These are phyloP conservation scores for Vanrija sp. DNA, from an alignment of 1,284 basidiomycete species.

Conservation along the genomic window DNA sequence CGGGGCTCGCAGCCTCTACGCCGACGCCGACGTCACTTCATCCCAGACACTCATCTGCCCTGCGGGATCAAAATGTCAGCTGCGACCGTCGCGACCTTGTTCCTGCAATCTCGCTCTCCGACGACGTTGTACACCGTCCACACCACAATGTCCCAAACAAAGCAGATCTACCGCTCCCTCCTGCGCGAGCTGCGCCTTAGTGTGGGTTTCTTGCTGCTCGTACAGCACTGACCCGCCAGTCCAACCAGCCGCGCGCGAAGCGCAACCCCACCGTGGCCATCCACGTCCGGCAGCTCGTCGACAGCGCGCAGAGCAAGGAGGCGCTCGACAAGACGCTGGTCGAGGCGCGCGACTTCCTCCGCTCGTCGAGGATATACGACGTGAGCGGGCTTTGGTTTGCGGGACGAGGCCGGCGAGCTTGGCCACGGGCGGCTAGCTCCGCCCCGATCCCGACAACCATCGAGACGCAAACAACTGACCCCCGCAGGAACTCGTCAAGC, in stretches of 20 bases:
- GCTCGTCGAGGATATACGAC: conserved; percentile 61
- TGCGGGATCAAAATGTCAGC: conserved; percentile 15
- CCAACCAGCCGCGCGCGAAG: conserved; percentile 51
- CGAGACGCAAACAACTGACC: background rate
- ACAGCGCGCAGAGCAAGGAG: conserved; percentile 11
- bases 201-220: conserved; percentile 28
- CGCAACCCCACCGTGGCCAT: conserved; percentile 54
- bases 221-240: conserved; percentile 40
- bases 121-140: background rate
- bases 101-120: background rate
- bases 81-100: background rate
- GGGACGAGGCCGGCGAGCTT: no score
- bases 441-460: no score
- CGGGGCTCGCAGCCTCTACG: background rate
- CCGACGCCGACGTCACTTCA: background rate
- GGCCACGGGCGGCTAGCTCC: background rate
- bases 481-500: conserved; percentile 63
- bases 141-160: conserved; percentile 7
- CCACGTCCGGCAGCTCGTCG: conserved; percentile 60
- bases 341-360: conserved; percentile 67
- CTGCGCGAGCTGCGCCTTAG: conserved; percentile 44
- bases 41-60: background rate
- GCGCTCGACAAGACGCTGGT: conserved; percentile 54
- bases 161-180: conserved; percentile 44
- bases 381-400: conserved; percentile 46